Evolutionary conservation across 352 stramenopile genomes (phyloP), one percentile per base, ranked within the genome.

Genomic region (Globisporangium nodosum): DNA sequence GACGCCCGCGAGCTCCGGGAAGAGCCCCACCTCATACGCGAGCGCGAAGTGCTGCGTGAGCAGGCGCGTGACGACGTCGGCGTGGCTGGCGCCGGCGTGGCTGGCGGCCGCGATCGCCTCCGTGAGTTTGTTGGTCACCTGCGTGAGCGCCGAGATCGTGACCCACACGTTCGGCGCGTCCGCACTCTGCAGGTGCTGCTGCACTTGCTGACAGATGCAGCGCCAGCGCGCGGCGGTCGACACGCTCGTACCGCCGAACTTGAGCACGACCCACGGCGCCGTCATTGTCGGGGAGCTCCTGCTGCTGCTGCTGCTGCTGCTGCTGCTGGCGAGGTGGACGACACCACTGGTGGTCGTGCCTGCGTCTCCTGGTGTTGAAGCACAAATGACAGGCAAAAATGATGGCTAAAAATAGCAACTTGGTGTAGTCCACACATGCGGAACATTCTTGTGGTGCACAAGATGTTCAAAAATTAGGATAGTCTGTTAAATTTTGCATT

Each of bases 201-300:
- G 64, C 55, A 92, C 78, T 58, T 90, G 84, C 30, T 78, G 63
- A 61, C 81, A 91, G 56, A 96, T 95, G 63, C 76, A 81, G 37
- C 66, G 76, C 85, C 86, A 96, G 53, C 82, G 82, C 56, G 70
- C 70, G 13, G 74, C 74, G 6, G 82, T 93, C 12, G 85, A 92
- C 52, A 96, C 87, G 61, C 85, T 94, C 42, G 87, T 96, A 68
- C 87, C 87, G 52, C 87, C 87, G 52, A 96, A 96, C 68, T 96
- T 96, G 67, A 93, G 83, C 64, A 96, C 87, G 42, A 94, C 74
- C 87, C 87, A 96, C 24, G 24, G 24, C 24, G 24, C 24, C 24
- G 24, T 27, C 24, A 27, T 27, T 27, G 24, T 27, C 24, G 24
- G 24, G 24, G 24, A 27, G 24, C 24, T 27, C 24, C 24, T 27